Evolutionary conservation across 1,139 yeast species (phyloP).

Genomic region (Tardiomyces depauwii): DNA sequence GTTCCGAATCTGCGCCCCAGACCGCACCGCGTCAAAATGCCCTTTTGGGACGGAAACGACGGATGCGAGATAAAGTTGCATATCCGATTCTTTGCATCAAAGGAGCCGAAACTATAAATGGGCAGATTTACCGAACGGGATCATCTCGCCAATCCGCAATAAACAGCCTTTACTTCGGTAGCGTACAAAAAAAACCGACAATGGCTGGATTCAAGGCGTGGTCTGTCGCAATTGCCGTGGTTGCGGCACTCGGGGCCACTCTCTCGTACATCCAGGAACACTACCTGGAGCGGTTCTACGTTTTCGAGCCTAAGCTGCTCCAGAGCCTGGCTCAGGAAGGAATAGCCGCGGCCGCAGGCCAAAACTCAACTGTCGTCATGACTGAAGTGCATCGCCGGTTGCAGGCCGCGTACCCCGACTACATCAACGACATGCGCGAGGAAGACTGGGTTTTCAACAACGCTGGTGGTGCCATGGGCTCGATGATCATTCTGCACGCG

Average conservation of each 20-base stretch:
- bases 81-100: no score
- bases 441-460: conserved; percentile 94
- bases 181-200: not conserved
- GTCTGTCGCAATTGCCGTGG: not conserved
- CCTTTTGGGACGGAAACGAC: no score
- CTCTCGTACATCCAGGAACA: not conserved
- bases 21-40: no score
- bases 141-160: no score
- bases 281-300: not conserved
- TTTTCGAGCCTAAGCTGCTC: not conserved
- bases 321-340: not conserved
- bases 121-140: no score
- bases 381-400: conserved; percentile 20
- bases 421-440: conserved; percentile 55
- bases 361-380: not conserved
- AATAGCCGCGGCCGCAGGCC: not conserved
- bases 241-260: not conserved
- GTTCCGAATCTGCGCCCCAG: no score
- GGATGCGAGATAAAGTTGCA: no score
- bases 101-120: no score
- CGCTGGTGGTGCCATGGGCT: conserved; percentile 99
- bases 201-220: not conserved
- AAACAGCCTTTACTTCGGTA: no score
- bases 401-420: conserved; percentile 52
- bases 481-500: conserved; percentile 91